Base-by-base conservation (phyloP, 140 eudicot species). In the Cichorium intybus region DNA sequence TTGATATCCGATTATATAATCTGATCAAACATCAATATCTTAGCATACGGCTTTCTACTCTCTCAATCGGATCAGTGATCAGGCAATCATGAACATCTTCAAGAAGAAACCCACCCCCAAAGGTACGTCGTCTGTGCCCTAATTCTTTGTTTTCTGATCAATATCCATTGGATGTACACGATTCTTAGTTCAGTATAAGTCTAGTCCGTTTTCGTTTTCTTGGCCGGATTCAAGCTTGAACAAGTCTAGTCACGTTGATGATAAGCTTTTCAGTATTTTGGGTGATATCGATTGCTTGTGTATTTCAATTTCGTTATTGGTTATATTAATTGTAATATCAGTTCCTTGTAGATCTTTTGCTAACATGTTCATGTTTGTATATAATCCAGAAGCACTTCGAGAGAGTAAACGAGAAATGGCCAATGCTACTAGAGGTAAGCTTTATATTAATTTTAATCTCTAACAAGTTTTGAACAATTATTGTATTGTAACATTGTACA, bases 321-420 rank as follows among this genome's bases (percentile, higher is more conserved):
- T 64, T 27, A 6, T 22, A 10, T 29, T 14, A 49, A 10, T 61
- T n/a, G 17, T 27, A 12, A 27, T 53, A 53, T 41, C n/a, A 18
- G 18, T 18, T 24, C 60, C 45, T n/a, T 55, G 55, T 59, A 3
- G 48, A 16, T 56, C 54, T 9, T 37, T 22, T 56, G 27, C 23
- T 48, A 34, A 46, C 27, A 16, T 27, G 2, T 12, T 45, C 33
- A 55, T 51, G 0, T 41, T 66, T 69, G 71, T 34, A 4, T 63
- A 31, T 28, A 62, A 55, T 51, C 71, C 95, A 91, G 97, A 91
- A 85, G 95, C 83, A 43, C 95, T 87, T 65, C 76, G 96, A 56
- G 89, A 83, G 81, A 92, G 98, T 75, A 92, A 92, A 81, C 58
- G 95, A 66, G 98, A 92, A 59, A 88, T 92, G 98, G 48, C 96